Percentiles rank a stretch among this genome's conserved stretches.
phyloP scores from a whole-genome alignment of 129 eudicot species.

The Flaveria bidentis region DNA sequence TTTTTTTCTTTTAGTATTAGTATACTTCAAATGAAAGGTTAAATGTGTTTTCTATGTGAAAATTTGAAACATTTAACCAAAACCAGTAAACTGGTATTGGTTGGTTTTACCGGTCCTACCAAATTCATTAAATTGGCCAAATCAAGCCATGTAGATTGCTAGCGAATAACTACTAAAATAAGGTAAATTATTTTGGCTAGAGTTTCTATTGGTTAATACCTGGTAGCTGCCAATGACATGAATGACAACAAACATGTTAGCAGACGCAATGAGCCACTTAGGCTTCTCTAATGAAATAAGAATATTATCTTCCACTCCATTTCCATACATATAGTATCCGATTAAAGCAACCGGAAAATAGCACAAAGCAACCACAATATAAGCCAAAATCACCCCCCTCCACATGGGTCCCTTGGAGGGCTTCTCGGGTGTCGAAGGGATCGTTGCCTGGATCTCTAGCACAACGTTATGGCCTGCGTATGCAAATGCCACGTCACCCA shows the following conservation, averaged over 20 bases:
- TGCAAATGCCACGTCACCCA: conserved; percentile 81
- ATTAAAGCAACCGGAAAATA: conserved; percentile 75
- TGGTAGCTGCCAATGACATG: conserved; percentile 80
- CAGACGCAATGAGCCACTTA: conserved; percentile 69
- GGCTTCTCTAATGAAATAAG: conserved; percentile 59
- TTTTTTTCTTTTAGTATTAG: too few relatives aligned
- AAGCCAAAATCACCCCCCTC: conserved; percentile 70
- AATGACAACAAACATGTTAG: conserved; percentile 69
- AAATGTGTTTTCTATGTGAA: too few relatives aligned
- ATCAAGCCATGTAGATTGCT: not conserved
- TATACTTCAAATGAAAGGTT: too few relatives aligned
- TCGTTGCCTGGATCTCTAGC: conserved; percentile 76
- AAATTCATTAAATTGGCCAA: not conserved
- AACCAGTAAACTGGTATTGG: not conserved
- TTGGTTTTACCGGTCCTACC: not conserved
- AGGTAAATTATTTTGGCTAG: not conserved
- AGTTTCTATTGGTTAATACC: conserved; percentile 34
- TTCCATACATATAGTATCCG: conserved; percentile 61
- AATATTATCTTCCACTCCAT: conserved; percentile 56
- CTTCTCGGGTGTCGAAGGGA: conserved; percentile 71
- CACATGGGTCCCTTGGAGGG: conserved; percentile 83
- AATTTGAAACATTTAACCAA: not conserved
- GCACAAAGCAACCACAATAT: conserved; percentile 62
- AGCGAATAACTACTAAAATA: not conserved
- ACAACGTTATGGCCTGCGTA: conserved; percentile 88